Evolutionary conservation across 2,329 filamentous ascomycete genomes (phyloP).

Genomic region (Knufia fluminis): DNA sequence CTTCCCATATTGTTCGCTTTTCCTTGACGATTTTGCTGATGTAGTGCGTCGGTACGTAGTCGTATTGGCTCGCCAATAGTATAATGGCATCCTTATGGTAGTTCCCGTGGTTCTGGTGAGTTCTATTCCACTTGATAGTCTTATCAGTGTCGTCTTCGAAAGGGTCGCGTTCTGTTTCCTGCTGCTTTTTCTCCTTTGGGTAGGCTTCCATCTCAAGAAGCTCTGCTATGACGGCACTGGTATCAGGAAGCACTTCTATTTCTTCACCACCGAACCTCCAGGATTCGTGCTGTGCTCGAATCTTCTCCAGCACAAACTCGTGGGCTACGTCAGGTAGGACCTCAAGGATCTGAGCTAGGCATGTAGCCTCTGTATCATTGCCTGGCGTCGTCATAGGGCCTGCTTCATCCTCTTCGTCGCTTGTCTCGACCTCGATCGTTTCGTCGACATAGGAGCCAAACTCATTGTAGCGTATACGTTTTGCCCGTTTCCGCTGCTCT

Average conservation of each 20-base stretch:
- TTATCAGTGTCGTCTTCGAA: constrained; percentile 29
- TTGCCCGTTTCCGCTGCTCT: constrained; percentile 6
- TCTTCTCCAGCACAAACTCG: constrained; percentile 28
- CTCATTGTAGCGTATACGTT: constrained; percentile 6
- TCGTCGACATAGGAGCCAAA: constrained; percentile 5
- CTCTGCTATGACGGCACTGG: constrained; percentile 33
- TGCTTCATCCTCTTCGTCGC: constrained; percentile 10
- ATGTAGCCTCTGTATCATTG: constrained; percentile 11
- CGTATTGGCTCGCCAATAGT: constrained; percentile 20
- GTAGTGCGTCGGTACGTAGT: constrained; percentile 18
- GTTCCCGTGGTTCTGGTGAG: constrained; percentile 12
- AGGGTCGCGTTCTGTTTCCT: constrained; percentile 24
- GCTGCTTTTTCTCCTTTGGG: constrained; percentile 35
- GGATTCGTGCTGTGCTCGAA: constrained; percentile 10
- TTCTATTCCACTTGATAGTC: constrained; percentile 24
- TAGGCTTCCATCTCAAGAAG: constrained; percentile 34
- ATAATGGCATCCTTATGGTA: constrained; percentile 23
- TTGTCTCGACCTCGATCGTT: constrained; percentile 8
- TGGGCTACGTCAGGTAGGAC: constrained; percentile 42
- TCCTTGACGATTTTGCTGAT: constrained; percentile 17
- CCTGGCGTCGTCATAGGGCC: background rate
- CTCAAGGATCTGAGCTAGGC: constrained; percentile 30
- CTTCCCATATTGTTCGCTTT: constrained; percentile 23
- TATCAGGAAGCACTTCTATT: constrained; percentile 11
- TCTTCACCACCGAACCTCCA: background rate